Evolutionary conservation across 1,284 basidiomycete species (phyloP).

Genomic region (Microbotryum scabiosae): DNA sequence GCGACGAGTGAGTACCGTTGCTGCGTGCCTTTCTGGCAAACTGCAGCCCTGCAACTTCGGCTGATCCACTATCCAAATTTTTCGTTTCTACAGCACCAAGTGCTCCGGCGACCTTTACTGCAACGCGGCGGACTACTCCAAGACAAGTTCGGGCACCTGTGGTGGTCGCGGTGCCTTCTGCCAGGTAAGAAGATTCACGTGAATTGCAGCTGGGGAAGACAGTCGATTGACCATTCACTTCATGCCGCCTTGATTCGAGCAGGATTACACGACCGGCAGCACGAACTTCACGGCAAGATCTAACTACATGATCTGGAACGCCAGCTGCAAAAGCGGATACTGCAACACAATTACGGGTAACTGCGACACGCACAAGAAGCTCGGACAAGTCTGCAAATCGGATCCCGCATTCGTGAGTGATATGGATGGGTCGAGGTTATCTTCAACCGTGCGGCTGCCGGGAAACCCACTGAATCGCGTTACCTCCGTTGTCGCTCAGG

Average conservation of each 20-base stretch:
- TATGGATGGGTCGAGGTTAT: too few relatives aligned
- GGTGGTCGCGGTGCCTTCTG: conserved; percentile 1
- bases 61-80: too few relatives aligned
- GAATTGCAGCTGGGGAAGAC: neutral
- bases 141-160: neutral
- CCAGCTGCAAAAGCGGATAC: neutral
- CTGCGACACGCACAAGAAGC: neutral
- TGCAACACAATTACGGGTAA: conserved; percentile 1
- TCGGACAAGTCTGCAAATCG: neutral
- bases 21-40: too few relatives aligned
- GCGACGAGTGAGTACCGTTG: too few relatives aligned
- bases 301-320: neutral
- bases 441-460: too few relatives aligned
- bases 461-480: too few relatives aligned
- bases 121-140: neutral
- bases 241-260: neutral
- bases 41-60: too few relatives aligned
- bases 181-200: neutral
- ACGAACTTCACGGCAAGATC: neutral
- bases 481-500: too few relatives aligned
- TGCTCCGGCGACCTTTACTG: neutral
- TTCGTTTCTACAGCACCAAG: too few relatives aligned
- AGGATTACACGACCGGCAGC: neutral
- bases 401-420: neutral
- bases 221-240: neutral